Conservation (phyloP, 805 yeast genomes). For the Scheffersomyces spartinae region DNA sequence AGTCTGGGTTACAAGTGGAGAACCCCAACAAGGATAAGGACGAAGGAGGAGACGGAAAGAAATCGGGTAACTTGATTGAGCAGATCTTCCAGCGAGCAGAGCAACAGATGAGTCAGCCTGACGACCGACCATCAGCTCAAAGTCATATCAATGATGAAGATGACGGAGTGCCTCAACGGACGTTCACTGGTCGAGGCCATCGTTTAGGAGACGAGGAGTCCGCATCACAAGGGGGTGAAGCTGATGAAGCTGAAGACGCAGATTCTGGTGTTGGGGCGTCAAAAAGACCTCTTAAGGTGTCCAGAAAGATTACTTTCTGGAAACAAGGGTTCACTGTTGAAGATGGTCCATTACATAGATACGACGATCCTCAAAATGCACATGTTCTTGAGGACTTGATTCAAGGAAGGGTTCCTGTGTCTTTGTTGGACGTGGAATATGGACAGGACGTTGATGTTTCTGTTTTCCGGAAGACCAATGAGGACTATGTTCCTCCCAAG, state of each 20-base stretch:
- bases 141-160: slow-evolving; percentile 12
- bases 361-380: slow-evolving; percentile 87
- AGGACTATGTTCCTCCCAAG: slow-evolving; percentile 67
- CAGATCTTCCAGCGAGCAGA: slow-evolving; percentile 58
- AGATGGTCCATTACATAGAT: slow-evolving; percentile 75
- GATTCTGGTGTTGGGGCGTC: slow-evolving; percentile 6
- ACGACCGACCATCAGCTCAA: slow-evolving; percentile 21
- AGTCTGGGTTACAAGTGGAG: slow-evolving; percentile 70
- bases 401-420: slow-evolving; percentile 84
- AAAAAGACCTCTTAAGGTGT: slow-evolving; percentile 36
- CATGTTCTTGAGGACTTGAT: slow-evolving; percentile 69
- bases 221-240: slow-evolving; percentile 43
- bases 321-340: slow-evolving; percentile 93
- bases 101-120: slow-evolving; percentile 30
- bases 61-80: slow-evolving; percentile 44
- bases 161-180: slow-evolving; percentile 8
- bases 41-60: slow-evolving; percentile 23
- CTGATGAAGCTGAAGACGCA: slow-evolving; percentile 24
- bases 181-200: slow-evolving; percentile 39
- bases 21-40: slow-evolving; percentile 44
- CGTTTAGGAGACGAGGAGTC: too few relatives aligned
- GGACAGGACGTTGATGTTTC: slow-evolving; percentile 92
- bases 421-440: slow-evolving; percentile 66
- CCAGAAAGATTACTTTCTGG: slow-evolving; percentile 88
- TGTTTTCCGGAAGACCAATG: slow-evolving; percentile 71